A percentile compares a stretch with the other conserved stretches of the same genome.
phyloP scores from a whole-genome alignment of 176 grass and related monocot species.

The bread wheat (Triticum aestivum) region IWGSC_CS_RefSeq_v2.1 NC_057812.1:614391598-614392097 shows the following conservation, averaged over 20 bases:
- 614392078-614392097: slow-evolving; percentile 80
- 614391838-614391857: slow-evolving; percentile 78
- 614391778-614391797: slow-evolving; percentile 77
- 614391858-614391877: slow-evolving; percentile 91
- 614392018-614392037: slow-evolving; percentile 91
- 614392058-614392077: slow-evolving; percentile 89
- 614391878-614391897: slow-evolving; percentile 99
- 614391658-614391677: slow-evolving; percentile 10
- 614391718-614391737: slow-evolving; percentile 95
- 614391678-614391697: not conserved
- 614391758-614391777: slow-evolving; percentile 59
- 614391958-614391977: slow-evolving; percentile 24
- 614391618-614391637: slow-evolving; percentile 69
- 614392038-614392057: slow-evolving; percentile 89
- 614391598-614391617: slow-evolving; percentile 66
- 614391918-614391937: too few relatives aligned
- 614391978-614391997: slow-evolving; percentile 64
- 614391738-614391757: slow-evolving; percentile 88
- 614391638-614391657: not conserved
- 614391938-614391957: not conserved
- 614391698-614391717: slow-evolving; percentile 58
- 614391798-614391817: slow-evolving; percentile 70
- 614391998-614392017: slow-evolving; percentile 90
- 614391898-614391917: slow-evolving; percentile 70
- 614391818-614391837: slow-evolving; percentile 58